Conservation (phyloP, 495 filamentous ascomycete genomes). For the Ascodesmis nigricans region DNA sequence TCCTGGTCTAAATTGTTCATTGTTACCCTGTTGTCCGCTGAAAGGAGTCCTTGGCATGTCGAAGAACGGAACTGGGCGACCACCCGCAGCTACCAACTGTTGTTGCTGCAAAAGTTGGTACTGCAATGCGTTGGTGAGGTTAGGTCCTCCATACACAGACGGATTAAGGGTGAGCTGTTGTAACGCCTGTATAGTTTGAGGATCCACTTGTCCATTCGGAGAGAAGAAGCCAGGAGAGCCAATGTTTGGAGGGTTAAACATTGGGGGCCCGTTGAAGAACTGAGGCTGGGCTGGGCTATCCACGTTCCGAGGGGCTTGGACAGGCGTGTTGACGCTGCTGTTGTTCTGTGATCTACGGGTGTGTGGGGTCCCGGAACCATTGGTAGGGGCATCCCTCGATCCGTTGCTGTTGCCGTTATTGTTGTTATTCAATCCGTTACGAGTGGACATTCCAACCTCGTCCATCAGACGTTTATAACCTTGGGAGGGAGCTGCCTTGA, state of each 20-base stretch:
- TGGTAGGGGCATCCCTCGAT: constrained; percentile 10
- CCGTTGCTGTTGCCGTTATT: constrained; percentile 7
- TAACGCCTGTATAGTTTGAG: constrained; percentile 16
- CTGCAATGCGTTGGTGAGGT: constrained; percentile 16
- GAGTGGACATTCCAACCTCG: constrained; percentile 64
- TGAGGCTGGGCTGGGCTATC: constrained; percentile 7
- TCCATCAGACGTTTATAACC: constrained; percentile 98
- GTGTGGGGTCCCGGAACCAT: constrained; percentile 8
- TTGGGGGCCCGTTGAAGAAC: constrained; percentile 10
- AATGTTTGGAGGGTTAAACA: constrained; percentile 13
- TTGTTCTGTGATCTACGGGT: constrained; percentile 11
- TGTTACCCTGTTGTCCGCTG: constrained; percentile 8
- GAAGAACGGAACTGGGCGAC: constrained; percentile 13
- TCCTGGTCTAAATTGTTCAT: constrained; percentile 19
- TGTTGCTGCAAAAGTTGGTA: constrained; percentile 20
- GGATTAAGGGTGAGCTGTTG: constrained; percentile 17
- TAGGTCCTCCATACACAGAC: constrained; percentile 9
- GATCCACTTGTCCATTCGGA: constrained; percentile 12
- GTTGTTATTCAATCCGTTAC: constrained; percentile 22
- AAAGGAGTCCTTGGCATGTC: constrained; percentile 17
- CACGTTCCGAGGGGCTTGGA: constrained; percentile 4
- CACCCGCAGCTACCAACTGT: constrained; percentile 14
- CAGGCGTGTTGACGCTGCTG: constrained; percentile 13
- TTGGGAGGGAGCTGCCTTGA: constrained; percentile 84
- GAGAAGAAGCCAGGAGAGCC: constrained; percentile 9